Evolutionary conservation across 1,139 yeast species (phyloP), one percentile per base, ranked within the genome.

Genomic region (Torulaspora globosa): DNA sequence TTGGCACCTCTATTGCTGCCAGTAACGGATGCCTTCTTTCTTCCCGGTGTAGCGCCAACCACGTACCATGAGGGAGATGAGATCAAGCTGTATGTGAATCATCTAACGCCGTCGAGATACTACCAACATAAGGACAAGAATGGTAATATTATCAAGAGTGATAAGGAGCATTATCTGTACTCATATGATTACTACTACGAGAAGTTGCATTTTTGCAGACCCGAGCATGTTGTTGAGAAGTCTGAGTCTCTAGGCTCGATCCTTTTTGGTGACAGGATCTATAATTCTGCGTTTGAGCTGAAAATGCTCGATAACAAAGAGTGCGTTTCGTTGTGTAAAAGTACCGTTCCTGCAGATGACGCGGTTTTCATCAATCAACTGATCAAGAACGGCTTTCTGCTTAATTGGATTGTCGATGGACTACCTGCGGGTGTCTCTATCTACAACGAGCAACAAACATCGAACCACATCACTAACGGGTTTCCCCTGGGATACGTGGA

Each of bases 1-100:
- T 30, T 39, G 23, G 12, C 34, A 11, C 21, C 41, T 12, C 23
- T 35, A 14, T 24, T 19, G 28, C 26, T 46, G 10, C 28, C 48
- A 15, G 12, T 47, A 9, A 41, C 48, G n/a, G 56, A 63, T 42
- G 95, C 82, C 2, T 90, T 90, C 69, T 90, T 90, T 64, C 73
- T 92, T 51, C 97, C 97, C 0, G 97, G 97, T 10, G 94, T 89
- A 26, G 95, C 97, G 0, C 97, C 98, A 15, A 85, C 94, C 1
- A 84, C 90, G 48, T 92, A 90, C 63, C 73, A 76, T 41, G 72
- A 76, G 51, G 89, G 83, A 43, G 94, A 89, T 45, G 57, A 60
- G 2, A 82, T 92, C 42, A 90, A 95, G 5, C 70, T 92, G 47
- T 70, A 83, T 47, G 98, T 92, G 36, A 92, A 92, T 65, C 94